These are phyloP conservation scores for Bassia scoparia DNA, from an alignment of 148 eudicot species.

Conservation along the genomic window DNA sequence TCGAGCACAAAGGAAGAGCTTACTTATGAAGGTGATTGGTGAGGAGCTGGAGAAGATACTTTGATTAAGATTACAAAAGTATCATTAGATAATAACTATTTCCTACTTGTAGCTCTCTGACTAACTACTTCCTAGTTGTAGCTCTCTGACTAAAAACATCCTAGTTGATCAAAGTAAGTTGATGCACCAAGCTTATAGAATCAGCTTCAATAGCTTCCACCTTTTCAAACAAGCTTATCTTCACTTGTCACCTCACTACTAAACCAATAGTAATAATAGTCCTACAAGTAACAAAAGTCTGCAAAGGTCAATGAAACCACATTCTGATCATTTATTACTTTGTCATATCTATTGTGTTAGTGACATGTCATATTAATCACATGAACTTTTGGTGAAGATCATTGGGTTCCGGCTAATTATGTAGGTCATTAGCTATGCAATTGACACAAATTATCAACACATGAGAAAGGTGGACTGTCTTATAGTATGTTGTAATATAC, in stretches of 20 bases:
- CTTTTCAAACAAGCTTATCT: conserved; percentile 8
- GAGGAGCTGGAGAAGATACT: conserved; percentile 74
- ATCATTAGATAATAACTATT: conserved; percentile 44
- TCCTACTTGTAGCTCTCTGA: conserved; percentile 9
- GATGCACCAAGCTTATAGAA: neutral
- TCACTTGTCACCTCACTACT: conserved; percentile 1
- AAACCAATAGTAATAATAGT: too few relatives aligned
- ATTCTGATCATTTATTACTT: too few relatives aligned
- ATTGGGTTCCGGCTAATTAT: too few relatives aligned
- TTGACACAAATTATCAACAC: too few relatives aligned
- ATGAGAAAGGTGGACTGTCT: too few relatives aligned
- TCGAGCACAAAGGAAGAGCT: conserved; percentile 5
- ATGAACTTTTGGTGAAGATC: too few relatives aligned
- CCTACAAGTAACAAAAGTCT: too few relatives aligned
- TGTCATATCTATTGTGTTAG: too few relatives aligned
- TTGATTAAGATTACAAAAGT: conserved; percentile 72
- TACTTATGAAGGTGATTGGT: conserved; percentile 65
- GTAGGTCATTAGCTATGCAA: too few relatives aligned
- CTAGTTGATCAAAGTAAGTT: neutral
- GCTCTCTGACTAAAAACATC: neutral
- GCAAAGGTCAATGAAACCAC: too few relatives aligned
- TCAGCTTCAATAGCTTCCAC: neutral
- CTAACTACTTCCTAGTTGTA: conserved; percentile 11
- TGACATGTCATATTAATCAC: too few relatives aligned
- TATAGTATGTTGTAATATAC: too few relatives aligned